Evolutionary conservation across 305 asterid species (phyloP).

Genomic region (Euphrasia arctica): DNA sequence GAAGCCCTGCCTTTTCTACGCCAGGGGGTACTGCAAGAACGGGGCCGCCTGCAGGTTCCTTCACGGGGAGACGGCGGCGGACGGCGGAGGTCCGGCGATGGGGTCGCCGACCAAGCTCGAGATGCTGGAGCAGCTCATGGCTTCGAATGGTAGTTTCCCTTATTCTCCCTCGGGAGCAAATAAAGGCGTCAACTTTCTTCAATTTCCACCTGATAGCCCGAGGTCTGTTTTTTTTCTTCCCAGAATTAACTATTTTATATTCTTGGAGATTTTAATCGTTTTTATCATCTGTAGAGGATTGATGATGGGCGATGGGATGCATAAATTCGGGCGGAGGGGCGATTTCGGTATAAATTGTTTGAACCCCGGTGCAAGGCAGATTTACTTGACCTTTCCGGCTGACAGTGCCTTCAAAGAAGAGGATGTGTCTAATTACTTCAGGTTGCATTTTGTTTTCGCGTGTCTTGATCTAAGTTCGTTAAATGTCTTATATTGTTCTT

Average conservation of each 20-base stretch:
- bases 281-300: constrained; percentile 26
- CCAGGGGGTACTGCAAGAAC: constrained; percentile 77
- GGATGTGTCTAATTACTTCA: constrained; percentile 71
- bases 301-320: constrained; percentile 44
- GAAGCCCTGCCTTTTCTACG: constrained; percentile 73
- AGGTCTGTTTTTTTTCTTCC: constrained; percentile 29
- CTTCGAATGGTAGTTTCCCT: constrained; percentile 37
- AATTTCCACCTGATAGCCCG: constrained; percentile 54
- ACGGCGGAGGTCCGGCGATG: constrained; percentile 32
- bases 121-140: constrained; percentile 46
- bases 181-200: constrained; percentile 54
- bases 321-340: constrained; percentile 40
- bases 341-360: constrained; percentile 48
- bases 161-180: constrained; percentile 42
- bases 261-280: not conserved
- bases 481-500: not conserved
- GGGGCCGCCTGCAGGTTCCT: constrained; percentile 64
- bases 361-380: constrained; percentile 71
- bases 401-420: constrained; percentile 76
- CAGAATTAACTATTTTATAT: not conserved
- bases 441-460: constrained; percentile 30
- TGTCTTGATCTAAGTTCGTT: not conserved
- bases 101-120: constrained; percentile 56
- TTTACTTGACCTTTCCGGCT: constrained; percentile 82
- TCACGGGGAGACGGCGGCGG: constrained; percentile 45